Evolutionary conservation across 176 grass and related monocot genomes (phyloP).

Genomic region (Oryza meridionalis): DNA sequence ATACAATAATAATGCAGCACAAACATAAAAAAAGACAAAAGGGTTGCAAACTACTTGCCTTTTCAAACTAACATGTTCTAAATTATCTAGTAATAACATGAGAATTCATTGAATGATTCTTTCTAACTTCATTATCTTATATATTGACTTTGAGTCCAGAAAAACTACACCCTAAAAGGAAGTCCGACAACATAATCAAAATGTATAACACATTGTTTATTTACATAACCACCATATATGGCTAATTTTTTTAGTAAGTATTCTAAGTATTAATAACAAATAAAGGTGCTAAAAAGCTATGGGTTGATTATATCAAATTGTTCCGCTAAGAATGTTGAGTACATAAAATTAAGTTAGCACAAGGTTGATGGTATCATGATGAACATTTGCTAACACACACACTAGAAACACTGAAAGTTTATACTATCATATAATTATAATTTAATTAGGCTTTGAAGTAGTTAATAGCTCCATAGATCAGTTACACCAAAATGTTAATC

Average conservation of each 20-base stretch:
- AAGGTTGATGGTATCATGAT: not conserved
- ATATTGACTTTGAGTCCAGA: not conserved
- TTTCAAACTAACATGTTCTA: not conserved
- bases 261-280: not conserved
- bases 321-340: not conserved
- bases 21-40: not conserved
- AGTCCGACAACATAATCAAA: not conserved
- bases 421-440: not conserved
- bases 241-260: not conserved
- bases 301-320: not conserved
- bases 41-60: not conserved
- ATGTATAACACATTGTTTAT: not conserved
- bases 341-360: constrained; percentile 30
- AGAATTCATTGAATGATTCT: not conserved
- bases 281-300: not conserved
- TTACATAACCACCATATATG: not conserved
- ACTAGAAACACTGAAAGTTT: too few species aligned
- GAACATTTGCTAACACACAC: not conserved
- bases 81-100: not conserved
- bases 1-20: too few species aligned
- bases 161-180: not conserved
- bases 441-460: not conserved
- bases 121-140: not conserved
- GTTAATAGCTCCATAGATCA: not conserved
- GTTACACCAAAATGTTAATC: not conserved